These are phyloP conservation scores for Psidium guajava DNA, from an alignment of 345 rosid genomes.

Conservation along the genomic window DNA sequence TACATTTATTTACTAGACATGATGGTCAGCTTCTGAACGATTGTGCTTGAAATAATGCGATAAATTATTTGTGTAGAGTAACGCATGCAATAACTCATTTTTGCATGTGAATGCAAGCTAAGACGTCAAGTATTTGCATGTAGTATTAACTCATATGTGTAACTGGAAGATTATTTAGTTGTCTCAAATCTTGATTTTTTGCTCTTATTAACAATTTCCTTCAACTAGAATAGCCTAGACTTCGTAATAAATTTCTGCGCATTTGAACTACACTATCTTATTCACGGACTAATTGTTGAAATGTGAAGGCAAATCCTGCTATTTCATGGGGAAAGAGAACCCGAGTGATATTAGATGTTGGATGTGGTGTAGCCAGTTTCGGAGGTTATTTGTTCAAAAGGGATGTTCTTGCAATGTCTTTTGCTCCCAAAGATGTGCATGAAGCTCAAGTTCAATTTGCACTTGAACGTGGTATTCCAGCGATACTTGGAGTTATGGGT, in stretches of 20 bases:
- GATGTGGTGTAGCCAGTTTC: constrained; percentile 92
- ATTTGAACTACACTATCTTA: background rate
- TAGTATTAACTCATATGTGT: background rate
- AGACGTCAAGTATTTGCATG: background rate
- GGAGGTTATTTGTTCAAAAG: constrained; percentile 84
- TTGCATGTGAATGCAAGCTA: background rate
- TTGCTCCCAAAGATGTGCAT: constrained; percentile 95
- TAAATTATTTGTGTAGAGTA: background rate
- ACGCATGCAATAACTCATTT: background rate
- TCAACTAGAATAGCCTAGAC: background rate
- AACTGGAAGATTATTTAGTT: background rate
- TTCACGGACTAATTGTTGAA: background rate
- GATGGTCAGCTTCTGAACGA: background rate
- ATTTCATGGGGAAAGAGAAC: constrained; percentile 70
- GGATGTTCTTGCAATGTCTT: constrained; percentile 72
- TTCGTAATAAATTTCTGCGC: background rate
- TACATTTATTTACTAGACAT: background rate
- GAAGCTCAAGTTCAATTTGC: constrained; percentile 94
- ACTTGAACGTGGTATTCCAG: constrained; percentile 88
- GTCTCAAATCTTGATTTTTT: background rate
- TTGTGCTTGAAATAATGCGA: background rate
- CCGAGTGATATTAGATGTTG: constrained; percentile 78
- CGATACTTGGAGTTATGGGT: constrained; percentile 77
- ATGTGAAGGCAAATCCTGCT: constrained; percentile 42
- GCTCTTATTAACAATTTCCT: background rate